Evolutionary conservation across 2,329 filamentous ascomycete genomes (phyloP).

Genomic region (Calonectria naviculata): DNA sequence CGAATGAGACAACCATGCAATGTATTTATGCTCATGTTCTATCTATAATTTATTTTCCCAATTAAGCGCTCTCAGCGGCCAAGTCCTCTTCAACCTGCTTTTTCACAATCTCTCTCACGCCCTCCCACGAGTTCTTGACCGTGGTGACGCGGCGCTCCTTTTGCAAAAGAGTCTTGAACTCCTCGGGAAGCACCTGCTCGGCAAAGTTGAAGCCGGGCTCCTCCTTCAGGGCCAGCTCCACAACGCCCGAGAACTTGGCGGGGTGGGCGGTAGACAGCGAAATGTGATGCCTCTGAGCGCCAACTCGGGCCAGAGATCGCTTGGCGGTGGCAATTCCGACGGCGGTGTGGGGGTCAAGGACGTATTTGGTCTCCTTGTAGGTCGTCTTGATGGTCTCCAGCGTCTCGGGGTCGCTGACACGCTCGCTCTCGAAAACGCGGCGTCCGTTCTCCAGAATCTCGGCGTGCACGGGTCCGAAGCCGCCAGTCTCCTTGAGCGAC

Average conservation of each 20-base stretch:
- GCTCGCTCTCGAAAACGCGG: conserved; percentile 84
- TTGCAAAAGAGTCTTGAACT: conserved; percentile 83
- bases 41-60: neutral
- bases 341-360: conserved; percentile 93
- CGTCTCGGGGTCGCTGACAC: conserved; percentile 74
- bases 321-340: conserved; percentile 84
- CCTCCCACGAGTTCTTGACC: conserved; percentile 78
- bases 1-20: neutral
- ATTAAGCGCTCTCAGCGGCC: conserved; percentile 35
- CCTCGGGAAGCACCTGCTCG: conserved; percentile 78
- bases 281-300: conserved; percentile 73
- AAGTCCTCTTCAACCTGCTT: conserved; percentile 77
- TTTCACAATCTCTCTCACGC: conserved; percentile 80
- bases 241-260: conserved; percentile 91
- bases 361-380: conserved; percentile 74
- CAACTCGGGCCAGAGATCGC: conserved; percentile 71
- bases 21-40: neutral
- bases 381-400: conserved; percentile 70
- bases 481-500: conserved; percentile 82
- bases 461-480: conserved; percentile 81
- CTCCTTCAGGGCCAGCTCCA: conserved; percentile 80
- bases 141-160: conserved; percentile 79
- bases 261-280: conserved; percentile 94
- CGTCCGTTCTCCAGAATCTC: conserved; percentile 74
- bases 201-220: conserved; percentile 81